Percentiles rank a stretch among this genome's conserved stretches.
Evolutionary conservation across 2,329 filamentous ascomycete genomes (phyloP).

Genomic region (Xylariales sp.): DNA sequence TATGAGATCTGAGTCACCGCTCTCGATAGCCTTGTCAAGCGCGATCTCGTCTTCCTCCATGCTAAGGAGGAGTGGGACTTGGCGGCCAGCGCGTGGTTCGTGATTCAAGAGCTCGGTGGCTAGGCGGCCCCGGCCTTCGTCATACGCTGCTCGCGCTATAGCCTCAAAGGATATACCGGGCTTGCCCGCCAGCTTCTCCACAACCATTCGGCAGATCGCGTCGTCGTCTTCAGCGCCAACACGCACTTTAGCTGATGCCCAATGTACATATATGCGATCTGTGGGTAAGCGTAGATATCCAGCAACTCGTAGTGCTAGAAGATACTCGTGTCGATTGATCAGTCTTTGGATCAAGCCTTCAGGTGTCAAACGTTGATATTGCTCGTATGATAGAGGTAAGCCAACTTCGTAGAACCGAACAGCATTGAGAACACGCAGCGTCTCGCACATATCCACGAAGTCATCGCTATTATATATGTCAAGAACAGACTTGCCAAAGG

Average conservation of each 20-base stretch:
- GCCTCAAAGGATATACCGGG: slow-evolving; percentile 93
- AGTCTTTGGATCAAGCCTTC: slow-evolving; percentile 83
- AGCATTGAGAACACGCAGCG: slow-evolving; percentile 84
- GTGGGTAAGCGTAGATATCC: slow-evolving; percentile 82
- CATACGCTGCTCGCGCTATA: slow-evolving; percentile 87
- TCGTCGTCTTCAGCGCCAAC: slow-evolving; percentile 82
- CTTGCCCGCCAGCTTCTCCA: slow-evolving; percentile 80
- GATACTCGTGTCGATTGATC: slow-evolving; percentile 84
- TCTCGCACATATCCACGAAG: slow-evolving; percentile 98
- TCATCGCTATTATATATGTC: slow-evolving; percentile 98
- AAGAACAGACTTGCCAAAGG: slow-evolving; percentile 94
- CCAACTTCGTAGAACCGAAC: slow-evolving; percentile 89
- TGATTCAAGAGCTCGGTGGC: slow-evolving; percentile 90
- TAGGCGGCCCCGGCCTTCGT: slow-evolving; percentile 84
- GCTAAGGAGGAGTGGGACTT: slow-evolving; percentile 85
- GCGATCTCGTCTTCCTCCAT: slow-evolving; percentile 97
- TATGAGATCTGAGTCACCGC: slow-evolving; percentile 90
- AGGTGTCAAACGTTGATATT: slow-evolving; percentile 85
- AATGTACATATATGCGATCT: slow-evolving; percentile 90
- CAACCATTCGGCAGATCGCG: slow-evolving; percentile 77
- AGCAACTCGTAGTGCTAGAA: slow-evolving; percentile 83
- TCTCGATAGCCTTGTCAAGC: slow-evolving; percentile 93
- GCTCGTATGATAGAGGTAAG: slow-evolving; percentile 85
- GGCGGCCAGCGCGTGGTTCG: slow-evolving; percentile 89
- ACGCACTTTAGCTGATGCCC: slow-evolving; percentile 92